Percentiles rank a stretch among this genome's conserved stretches.
Conservation (phyloP, 2,329 filamentous ascomycete species). For the Volutella citrinella region DNA sequence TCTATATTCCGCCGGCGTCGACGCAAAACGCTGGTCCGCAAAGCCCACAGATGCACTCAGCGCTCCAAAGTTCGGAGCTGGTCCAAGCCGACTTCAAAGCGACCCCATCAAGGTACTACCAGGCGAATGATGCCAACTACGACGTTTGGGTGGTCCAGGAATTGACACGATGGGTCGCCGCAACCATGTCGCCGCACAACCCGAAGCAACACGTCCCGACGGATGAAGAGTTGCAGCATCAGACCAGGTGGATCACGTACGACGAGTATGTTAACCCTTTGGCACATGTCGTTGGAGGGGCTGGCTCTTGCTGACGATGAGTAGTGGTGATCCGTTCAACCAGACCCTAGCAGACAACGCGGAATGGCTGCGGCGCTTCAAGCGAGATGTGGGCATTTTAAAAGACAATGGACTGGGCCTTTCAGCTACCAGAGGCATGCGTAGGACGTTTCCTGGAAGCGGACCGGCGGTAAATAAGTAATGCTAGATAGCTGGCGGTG, state of each 20-base stretch:
- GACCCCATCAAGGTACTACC: conserved; percentile 6
- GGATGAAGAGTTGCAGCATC: conserved; percentile 60
- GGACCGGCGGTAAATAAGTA: too few relatives aligned
- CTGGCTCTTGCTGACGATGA: conserved; percentile 15
- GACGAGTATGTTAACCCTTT: conserved; percentile 57
- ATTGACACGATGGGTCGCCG: conserved; percentile 49
- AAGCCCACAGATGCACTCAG: conserved; percentile 13
- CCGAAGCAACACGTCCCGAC: conserved; percentile 57
- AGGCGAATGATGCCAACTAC: conserved; percentile 55
- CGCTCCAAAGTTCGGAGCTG: conserved; percentile 14
- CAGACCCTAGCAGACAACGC: conserved; percentile 61
- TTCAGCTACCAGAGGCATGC: too few relatives aligned
- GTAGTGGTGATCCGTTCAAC: conserved; percentile 61
- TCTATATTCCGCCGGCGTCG: conserved; percentile 21
- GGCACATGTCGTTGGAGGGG: background rate
- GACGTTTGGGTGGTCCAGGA: conserved; percentile 54
- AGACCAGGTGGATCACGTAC: conserved; percentile 62
- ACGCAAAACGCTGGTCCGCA: conserved; percentile 18
- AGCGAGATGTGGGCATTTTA: conserved; percentile 53
- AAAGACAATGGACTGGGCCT: conserved; percentile 50
- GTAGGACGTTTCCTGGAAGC: too few relatives aligned
- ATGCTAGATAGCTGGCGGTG: too few relatives aligned
- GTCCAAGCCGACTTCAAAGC: conserved; percentile 11
- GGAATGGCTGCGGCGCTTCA: conserved; percentile 63
- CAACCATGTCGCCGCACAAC: conserved; percentile 57